These are phyloP conservation scores for Geoglossum cookeanum DNA, from an alignment of 2,329 filamentous ascomycete genomes.

Conservation along the genomic window DNA sequence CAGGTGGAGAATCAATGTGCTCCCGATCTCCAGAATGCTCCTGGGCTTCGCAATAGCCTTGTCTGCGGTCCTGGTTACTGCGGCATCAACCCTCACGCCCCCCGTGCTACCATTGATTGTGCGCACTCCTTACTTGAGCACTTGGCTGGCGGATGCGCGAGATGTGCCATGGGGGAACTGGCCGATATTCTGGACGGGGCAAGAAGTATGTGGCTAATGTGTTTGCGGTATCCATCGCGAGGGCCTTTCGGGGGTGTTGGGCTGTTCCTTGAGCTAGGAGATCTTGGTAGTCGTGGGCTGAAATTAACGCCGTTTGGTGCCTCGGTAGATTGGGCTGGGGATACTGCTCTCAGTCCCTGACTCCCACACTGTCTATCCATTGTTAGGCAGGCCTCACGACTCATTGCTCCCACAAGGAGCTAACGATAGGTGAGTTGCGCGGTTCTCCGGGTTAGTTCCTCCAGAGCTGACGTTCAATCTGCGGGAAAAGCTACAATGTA, in stretches of 20 bases:
- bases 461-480: neutral
- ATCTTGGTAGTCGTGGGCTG: neutral
- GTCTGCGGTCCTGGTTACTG: constrained; percentile 18
- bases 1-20: too few species aligned
- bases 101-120: constrained; percentile 31
- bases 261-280: neutral
- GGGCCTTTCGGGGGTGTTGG: neutral
- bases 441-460: neutral
- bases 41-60: neutral
- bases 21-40: neutral
- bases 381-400: constrained; percentile 47
- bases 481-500: constrained; percentile 32
- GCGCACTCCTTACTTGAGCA: constrained; percentile 31
- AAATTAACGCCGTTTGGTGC: neutral
- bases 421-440: constrained; percentile 10
- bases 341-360: constrained; percentile 42
- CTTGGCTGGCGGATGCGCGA: constrained; percentile 44
- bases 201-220: constrained; percentile 27
- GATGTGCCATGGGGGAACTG: constrained; percentile 62
- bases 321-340: constrained; percentile 36
- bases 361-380: constrained; percentile 39
- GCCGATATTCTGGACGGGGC: constrained; percentile 71
- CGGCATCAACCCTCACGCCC: constrained; percentile 33
- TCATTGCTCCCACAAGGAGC: constrained; percentile 29
- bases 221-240: neutral